A percentile compares a stretch with the other conserved stretches of the same genome.
Evolutionary conservation across 495 filamentous ascomycete species (phyloP).

Genomic region (Evernia prunastri): DNA sequence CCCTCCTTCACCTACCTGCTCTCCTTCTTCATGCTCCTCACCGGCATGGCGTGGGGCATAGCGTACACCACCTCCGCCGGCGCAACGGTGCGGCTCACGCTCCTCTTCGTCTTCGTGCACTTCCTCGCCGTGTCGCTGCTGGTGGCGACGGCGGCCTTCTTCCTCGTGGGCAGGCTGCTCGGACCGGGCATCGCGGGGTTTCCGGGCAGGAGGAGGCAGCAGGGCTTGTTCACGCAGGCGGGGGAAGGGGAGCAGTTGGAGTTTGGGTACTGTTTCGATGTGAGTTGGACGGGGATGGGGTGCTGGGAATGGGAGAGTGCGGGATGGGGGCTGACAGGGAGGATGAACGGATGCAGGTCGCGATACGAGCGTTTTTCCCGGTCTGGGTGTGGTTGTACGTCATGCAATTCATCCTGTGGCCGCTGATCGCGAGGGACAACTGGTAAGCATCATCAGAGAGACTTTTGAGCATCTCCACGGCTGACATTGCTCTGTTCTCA

Average conservation of each 20-base stretch:
- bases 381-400: conserved; percentile 69
- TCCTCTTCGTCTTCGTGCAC: conserved; percentile 62
- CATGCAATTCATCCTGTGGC: conserved; percentile 65
- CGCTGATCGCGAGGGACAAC: conserved; percentile 47
- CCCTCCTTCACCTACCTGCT: conserved; percentile 74
- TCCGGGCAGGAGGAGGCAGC: conserved; percentile 42
- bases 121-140: conserved; percentile 58
- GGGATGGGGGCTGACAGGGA: conserved; percentile 4
- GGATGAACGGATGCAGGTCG: conserved; percentile 41
- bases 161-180: conserved; percentile 57
- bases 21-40: conserved; percentile 66
- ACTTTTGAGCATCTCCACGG: not conserved
- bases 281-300: conserved; percentile 32
- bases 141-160: conserved; percentile 56
- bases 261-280: conserved; percentile 77
- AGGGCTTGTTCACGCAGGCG: conserved; percentile 52
- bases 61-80: conserved; percentile 56
- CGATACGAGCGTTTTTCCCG: conserved; percentile 68
- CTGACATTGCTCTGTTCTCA: conserved; percentile 18
- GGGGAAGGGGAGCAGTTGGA: conserved; percentile 55
- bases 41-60: conserved; percentile 65
- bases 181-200: conserved; percentile 48
- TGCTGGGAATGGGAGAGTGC: not conserved
- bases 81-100: conserved; percentile 51
- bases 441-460: conserved; percentile 32